These are phyloP conservation scores for Lachnellula occidentalis DNA, from an alignment of 2,329 filamentous ascomycete genomes.

Conservation along the genomic window DNA sequence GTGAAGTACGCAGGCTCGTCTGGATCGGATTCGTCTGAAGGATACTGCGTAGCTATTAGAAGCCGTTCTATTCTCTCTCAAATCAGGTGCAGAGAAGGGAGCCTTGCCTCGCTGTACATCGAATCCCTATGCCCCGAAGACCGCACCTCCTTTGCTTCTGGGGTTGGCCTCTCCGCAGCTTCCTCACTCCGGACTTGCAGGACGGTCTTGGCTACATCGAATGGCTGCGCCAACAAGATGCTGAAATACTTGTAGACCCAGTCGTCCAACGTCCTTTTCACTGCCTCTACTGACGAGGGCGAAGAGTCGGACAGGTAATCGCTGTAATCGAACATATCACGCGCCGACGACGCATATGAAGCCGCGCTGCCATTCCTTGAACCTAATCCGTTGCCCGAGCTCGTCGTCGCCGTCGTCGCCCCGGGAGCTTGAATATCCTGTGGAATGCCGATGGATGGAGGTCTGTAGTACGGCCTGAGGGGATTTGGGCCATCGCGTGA, in stretches of 20 bases:
- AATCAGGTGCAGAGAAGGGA: neutral
- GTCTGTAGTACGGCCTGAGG: conserved; percentile 55
- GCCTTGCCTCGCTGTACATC: conserved; percentile 23
- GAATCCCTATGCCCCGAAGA: conserved; percentile 21
- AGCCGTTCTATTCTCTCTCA: neutral
- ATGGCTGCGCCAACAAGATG: conserved; percentile 85
- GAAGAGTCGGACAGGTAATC: conserved; percentile 76
- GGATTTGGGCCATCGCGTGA: conserved; percentile 50
- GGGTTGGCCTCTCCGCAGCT: conserved; percentile 15
- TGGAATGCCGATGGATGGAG: conserved; percentile 59
- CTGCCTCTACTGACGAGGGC: conserved; percentile 67
- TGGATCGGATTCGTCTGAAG: conserved; percentile 62
- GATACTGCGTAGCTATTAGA: conserved; percentile 33
- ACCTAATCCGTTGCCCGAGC: conserved; percentile 25
- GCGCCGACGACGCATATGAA: conserved; percentile 61
- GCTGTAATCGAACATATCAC: conserved; percentile 87
- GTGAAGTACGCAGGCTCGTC: conserved; percentile 86
- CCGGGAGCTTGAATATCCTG: conserved; percentile 32
- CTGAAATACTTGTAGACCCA: conserved; percentile 89
- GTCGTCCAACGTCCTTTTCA: conserved; percentile 74
- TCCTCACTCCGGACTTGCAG: conserved; percentile 66
- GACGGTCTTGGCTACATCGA: conserved; percentile 93
- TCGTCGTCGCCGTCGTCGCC: conserved; percentile 25
- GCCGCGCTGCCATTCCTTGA: conserved; percentile 35
- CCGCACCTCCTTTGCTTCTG: conserved; percentile 18